Base-by-base conservation (phyloP, 805 yeast genomes). In the Kodamaea restingae region DNA sequence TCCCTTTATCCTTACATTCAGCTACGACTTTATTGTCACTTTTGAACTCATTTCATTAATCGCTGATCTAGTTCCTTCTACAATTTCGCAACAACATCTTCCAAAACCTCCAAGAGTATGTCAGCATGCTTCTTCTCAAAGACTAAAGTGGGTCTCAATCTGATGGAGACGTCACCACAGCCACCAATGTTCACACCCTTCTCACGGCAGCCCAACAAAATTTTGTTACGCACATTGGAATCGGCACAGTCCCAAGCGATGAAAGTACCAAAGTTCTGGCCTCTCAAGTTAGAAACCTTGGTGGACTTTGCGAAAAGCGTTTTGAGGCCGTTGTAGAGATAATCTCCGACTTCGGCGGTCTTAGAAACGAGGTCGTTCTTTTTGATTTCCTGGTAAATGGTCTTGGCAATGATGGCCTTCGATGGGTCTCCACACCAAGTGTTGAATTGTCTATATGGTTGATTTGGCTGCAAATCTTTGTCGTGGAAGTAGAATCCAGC, bases 401-500 rank as follows among this genome's bases (percentile, higher is more conserved):
- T 65, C 48, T 73, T 73, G 28, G 85, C 84, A 50, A 80, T 67
- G 39, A 80, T 63, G 56, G 81, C 81, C 63, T 76, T 77, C 11
- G 84, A 74, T 45, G 86, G 84, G 57, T 81, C 86, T 49, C 86
- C 87, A 60, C 85, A 80, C 87, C 87, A 81, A 43, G 87, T 81
- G 71, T 81, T 81, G 67, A 81, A 81, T 55, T 80, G 86, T 63
- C 86, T 72, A 63, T 75, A 81, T 18, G 85, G 74, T 50, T 69
- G 69, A 47, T 71, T 71, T 35, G 85, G 84, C 45, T 76, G 73
- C 53, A 80, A 70, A 12, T 68, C 68, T 10, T 74, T 73, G 59
- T 80, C 79, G 45, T 70, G 70, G 70, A 76, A 81, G 64, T 71
- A 81, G 64, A 78, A 81, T 31, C 87, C 87, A 3, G 86, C 86